These are phyloP conservation scores for Fusarium concolor DNA, from an alignment of 2,329 filamentous ascomycete genomes.

Conservation along the genomic window DNA sequence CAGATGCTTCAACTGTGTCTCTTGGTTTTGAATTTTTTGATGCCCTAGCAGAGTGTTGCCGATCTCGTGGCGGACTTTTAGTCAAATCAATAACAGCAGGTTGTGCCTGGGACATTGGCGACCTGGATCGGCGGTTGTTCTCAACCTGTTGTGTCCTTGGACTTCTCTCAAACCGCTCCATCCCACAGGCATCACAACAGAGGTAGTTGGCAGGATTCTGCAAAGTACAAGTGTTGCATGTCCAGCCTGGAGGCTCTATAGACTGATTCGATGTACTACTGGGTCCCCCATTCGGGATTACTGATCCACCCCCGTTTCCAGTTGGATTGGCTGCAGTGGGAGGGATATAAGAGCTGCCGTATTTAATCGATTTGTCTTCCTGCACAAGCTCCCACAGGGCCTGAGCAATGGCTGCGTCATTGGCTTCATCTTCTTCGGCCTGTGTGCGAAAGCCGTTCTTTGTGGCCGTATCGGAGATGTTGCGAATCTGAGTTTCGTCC, in stretches of 20 bases:
- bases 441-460: slow-evolving; percentile 82
- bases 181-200: slow-evolving; percentile 68
- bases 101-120: slow-evolving; percentile 17
- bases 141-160: slow-evolving; percentile 25
- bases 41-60: slow-evolving; percentile 5
- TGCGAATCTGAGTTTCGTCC: slow-evolving; percentile 73
- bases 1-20: slow-evolving; percentile 6
- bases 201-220: slow-evolving; percentile 64
- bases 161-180: slow-evolving; percentile 50
- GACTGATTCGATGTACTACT: slow-evolving; percentile 13
- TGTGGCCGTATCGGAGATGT: slow-evolving; percentile 72
- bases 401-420: slow-evolving; percentile 86
- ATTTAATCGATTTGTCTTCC: slow-evolving; percentile 73
- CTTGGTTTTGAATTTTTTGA: slow-evolving; percentile 4
- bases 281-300: slow-evolving; percentile 40
- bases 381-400: slow-evolving; percentile 89
- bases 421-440: slow-evolving; percentile 89
- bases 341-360: slow-evolving; percentile 65
- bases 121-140: slow-evolving; percentile 35
- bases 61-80: slow-evolving; percentile 46
- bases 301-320: slow-evolving; percentile 54
- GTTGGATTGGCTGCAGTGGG: slow-evolving; percentile 64
- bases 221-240: slow-evolving; percentile 67
- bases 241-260: slow-evolving; percentile 56
- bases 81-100: slow-evolving; percentile 51